Percentiles rank a stretch among this genome's conserved stretches.
These are phyloP conservation scores for Astrocystis sublimbata DNA, from an alignment of 495 filamentous ascomycete species.

Conservation along the genomic window DNA sequence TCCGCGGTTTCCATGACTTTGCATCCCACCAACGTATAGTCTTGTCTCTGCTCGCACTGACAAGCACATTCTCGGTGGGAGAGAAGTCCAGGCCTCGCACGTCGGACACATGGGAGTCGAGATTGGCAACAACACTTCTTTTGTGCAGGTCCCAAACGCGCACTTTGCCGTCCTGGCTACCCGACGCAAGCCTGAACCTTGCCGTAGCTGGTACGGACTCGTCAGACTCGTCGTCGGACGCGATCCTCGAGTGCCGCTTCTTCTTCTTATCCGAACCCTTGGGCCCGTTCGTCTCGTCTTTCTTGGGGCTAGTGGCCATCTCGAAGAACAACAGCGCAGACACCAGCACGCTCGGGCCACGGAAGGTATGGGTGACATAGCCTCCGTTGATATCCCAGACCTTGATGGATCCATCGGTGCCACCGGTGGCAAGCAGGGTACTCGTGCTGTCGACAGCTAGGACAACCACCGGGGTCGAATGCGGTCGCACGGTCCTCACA, in stretches of 20 bases:
- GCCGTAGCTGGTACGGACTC: conserved; percentile 45
- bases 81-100: conserved; percentile 84
- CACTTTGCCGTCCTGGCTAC: conserved; percentile 88
- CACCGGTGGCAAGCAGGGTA: conserved; percentile 88
- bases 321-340: conserved; percentile 93
- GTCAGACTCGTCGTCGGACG: conserved; percentile 44
- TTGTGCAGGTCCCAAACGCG: conserved; percentile 89
- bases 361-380: conserved; percentile 91
- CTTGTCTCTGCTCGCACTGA: conserved; percentile 93
- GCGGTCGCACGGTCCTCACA: conserved; percentile 82
- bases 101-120: conserved; percentile 92
- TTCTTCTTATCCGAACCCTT: conserved; percentile 38
- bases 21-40: conserved; percentile 91
- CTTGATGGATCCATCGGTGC: conserved; percentile 88
- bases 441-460: conserved; percentile 80
- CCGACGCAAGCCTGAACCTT: conserved; percentile 78
- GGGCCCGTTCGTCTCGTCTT: conserved; percentile 24
- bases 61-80: conserved; percentile 65
- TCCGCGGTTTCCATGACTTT: conserved; percentile 77
- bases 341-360: conserved; percentile 85
- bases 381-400: conserved; percentile 94
- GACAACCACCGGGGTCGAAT: conserved; percentile 82
- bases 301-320: conserved; percentile 48
- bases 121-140: conserved; percentile 69
- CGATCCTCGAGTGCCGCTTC: conserved; percentile 45